Evolutionary conservation across 2,329 filamentous ascomycete species (phyloP).

Genomic region (Alternaria gansuensis): DNA sequence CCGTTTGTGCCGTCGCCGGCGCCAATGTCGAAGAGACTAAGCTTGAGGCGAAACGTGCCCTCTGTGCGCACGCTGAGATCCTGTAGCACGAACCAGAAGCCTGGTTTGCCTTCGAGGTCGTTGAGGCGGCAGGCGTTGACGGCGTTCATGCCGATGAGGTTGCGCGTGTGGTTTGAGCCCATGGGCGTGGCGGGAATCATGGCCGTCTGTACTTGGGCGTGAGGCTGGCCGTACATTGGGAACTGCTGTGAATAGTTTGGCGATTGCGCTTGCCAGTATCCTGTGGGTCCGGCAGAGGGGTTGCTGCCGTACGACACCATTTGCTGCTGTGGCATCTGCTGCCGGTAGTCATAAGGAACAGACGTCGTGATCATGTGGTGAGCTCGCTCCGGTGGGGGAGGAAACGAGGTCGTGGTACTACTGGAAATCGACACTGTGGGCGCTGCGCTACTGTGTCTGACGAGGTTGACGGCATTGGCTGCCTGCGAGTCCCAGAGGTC

Average conservation of each 20-base stretch:
- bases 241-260: neutral
- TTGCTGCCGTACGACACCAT: neutral
- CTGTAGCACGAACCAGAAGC: conserved; percentile 96
- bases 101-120: conserved; percentile 80
- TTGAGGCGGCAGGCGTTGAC: conserved; percentile 87
- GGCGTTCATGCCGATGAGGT: conserved; percentile 89
- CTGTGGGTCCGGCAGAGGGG: neutral
- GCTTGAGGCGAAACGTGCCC: conserved; percentile 80
- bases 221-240: conserved; percentile 1
- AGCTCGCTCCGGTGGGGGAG: conserved; percentile 35
- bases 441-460: conserved; percentile 69
- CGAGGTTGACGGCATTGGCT: conserved; percentile 71
- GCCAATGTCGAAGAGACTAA: conserved; percentile 87
- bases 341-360: conserved; percentile 54
- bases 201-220: conserved; percentile 4
- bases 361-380: neutral
- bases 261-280: conserved; percentile 1
- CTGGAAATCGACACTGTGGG: conserved; percentile 78
- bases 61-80: conserved; percentile 95
- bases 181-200: conserved; percentile 46
- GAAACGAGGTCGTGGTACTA: conserved; percentile 80
- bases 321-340: conserved; percentile 34
- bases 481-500: conserved; percentile 73
- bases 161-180: conserved; percentile 80
- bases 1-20: conserved; percentile 57